These are phyloP conservation scores for Clarireedia homoeocarpa DNA, from an alignment of 2,329 filamentous ascomycete species.

Conservation along the genomic window DNA sequence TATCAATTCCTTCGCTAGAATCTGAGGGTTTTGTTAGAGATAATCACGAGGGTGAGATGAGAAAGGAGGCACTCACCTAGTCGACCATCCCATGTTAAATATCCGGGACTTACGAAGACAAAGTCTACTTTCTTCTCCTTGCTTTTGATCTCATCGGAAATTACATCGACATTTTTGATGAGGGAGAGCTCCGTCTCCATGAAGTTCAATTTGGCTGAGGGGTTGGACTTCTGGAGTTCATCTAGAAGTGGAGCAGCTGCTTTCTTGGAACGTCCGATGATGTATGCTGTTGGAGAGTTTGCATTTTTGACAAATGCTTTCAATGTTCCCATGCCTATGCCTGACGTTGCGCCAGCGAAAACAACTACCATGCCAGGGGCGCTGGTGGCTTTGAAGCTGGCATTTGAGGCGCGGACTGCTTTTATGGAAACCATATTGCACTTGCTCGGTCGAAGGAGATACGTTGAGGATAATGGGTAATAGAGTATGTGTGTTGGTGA, in stretches of 20 bases:
- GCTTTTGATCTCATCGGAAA: constrained; percentile 37
- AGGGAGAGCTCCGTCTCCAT: constrained; percentile 42
- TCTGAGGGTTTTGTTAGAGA: constrained; percentile 30
- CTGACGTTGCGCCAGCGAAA: constrained; percentile 47
- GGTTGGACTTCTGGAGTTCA: constrained; percentile 37
- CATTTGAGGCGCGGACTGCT: constrained; percentile 33
- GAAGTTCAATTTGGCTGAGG: constrained; percentile 38
- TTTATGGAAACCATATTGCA: constrained; percentile 27
- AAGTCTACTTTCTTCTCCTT: constrained; percentile 40
- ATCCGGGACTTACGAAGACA: constrained; percentile 38
- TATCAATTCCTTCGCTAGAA: constrained; percentile 48
- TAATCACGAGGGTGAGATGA: too few relatives aligned
- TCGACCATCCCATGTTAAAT: constrained; percentile 25
- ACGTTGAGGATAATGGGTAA: not conserved
- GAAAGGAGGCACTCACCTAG: constrained; percentile 13
- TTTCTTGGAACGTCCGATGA: constrained; percentile 40
- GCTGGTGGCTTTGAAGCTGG: constrained; percentile 25
- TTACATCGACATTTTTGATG: constrained; percentile 41
- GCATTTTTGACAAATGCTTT: constrained; percentile 37
- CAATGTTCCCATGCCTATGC: constrained; percentile 44
- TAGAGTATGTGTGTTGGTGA: too few relatives aligned
- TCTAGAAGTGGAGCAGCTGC: constrained; percentile 28
- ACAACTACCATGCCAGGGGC: constrained; percentile 36
- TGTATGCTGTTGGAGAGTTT: constrained; percentile 39
- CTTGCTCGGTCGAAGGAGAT: not conserved